phyloP scores from a whole-genome alignment of 148 eudicot genomes.

The Oxyria digyna region DNA sequence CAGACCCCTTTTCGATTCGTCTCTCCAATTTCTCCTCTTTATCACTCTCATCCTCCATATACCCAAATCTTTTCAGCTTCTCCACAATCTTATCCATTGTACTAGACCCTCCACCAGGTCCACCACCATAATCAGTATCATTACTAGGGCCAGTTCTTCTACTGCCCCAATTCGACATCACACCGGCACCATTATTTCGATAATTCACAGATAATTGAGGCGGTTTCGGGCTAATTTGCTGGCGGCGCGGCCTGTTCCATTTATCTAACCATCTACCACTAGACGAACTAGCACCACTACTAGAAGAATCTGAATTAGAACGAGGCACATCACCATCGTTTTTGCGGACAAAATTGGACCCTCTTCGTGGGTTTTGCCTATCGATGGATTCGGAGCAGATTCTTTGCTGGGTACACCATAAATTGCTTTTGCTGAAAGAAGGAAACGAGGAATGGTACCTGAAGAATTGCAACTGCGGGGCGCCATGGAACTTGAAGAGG shows the following conservation, averaged over 20 bases:
- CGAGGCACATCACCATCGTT: conserved; percentile 9
- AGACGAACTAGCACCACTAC: conserved; percentile 11
- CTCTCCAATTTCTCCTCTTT: conserved; percentile 25
- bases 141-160: conserved; percentile 16
- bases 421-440: conserved; percentile 20
- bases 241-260: conserved; percentile 48
- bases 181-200: conserved; percentile 19
- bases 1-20: conserved; percentile 63
- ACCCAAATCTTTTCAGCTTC: conserved; percentile 76
- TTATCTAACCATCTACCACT: conserved; percentile 57
- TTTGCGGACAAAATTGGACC: conserved; percentile 18
- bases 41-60: conserved; percentile 49
- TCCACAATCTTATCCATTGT: conserved; percentile 90
- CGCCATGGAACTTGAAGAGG: conserved; percentile 36
- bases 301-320: conserved; percentile 13
- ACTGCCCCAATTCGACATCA: conserved; percentile 21
- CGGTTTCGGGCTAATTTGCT: conserved; percentile 24
- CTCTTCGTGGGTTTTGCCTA: conserved; percentile 18
- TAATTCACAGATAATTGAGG: conserved; percentile 35
- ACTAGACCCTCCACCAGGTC: conserved; percentile 41
- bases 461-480: conserved; percentile 25
- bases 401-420: conserved; percentile 9
- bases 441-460: conserved; percentile 34
- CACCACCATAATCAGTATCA: conserved; percentile 9
- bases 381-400: conserved; percentile 15